Evolutionary conservation across 2,329 filamentous ascomycete genomes (phyloP).

Genomic region (Fusarium tjaetaba): DNA sequence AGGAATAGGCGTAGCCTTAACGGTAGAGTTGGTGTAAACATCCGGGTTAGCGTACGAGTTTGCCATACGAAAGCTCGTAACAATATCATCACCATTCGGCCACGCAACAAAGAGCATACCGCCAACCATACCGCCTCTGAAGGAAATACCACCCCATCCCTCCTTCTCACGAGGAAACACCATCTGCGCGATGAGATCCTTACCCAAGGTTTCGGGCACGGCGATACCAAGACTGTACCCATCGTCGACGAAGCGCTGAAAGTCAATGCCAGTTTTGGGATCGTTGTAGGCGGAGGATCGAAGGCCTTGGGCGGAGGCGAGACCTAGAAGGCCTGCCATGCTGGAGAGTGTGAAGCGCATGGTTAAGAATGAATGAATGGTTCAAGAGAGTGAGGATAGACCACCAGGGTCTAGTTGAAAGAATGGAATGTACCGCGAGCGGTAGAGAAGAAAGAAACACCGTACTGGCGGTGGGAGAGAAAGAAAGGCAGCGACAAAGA

Average conservation of each 20-base stretch:
- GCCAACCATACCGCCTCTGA: conserved; percentile 58
- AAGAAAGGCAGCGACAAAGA: conserved; percentile 16
- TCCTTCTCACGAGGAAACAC: conserved; percentile 52
- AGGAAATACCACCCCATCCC: conserved; percentile 59
- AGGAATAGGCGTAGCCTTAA: conserved; percentile 54
- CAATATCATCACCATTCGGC: conserved; percentile 57
- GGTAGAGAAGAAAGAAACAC: conserved; percentile 13
- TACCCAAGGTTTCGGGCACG: conserved; percentile 57
- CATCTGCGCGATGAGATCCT: conserved; percentile 66
- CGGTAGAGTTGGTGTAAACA: conserved; percentile 55
- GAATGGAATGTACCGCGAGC: conserved; percentile 27
- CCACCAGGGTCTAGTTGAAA: conserved; percentile 36
- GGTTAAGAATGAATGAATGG: conserved; percentile 2
- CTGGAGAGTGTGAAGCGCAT: conserved; percentile 32
- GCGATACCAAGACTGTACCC: conserved; percentile 61
- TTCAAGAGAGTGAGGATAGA: conserved; percentile 15
- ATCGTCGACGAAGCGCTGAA: conserved; percentile 49
- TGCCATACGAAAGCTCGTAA: conserved; percentile 43
- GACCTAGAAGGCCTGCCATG: conserved; percentile 35
- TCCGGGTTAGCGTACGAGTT: conserved; percentile 58
- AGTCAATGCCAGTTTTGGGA: conserved; percentile 57
- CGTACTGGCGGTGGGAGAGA: conserved; percentile 28
- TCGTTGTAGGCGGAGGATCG: conserved; percentile 50
- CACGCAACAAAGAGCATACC: conserved; percentile 61
- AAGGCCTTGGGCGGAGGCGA: conserved; percentile 35